Conservation (phyloP, 108 stramenopile species). For the Stephanodiscus minutulus region DNA sequence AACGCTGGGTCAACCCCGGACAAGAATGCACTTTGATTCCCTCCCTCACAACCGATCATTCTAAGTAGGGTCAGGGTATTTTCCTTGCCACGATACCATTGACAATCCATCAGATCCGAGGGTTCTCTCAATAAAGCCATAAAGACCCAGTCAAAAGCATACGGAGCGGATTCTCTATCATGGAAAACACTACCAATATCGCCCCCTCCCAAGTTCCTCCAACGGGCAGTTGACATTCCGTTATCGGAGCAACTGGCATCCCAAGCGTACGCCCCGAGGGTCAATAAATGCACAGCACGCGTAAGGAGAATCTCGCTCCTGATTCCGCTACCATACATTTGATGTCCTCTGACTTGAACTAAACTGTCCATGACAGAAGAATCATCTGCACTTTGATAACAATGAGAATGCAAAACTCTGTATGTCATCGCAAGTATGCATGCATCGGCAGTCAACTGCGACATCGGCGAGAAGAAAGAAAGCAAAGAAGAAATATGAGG, state of each 20-base stretch:
- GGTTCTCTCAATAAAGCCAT: constrained; percentile 62
- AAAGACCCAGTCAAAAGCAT: constrained; percentile 69
- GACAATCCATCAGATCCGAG: constrained; percentile 46
- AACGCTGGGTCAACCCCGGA: constrained; percentile 66
- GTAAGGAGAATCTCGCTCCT: constrained; percentile 81
- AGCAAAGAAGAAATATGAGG: not conserved
- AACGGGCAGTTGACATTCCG: constrained; percentile 45
- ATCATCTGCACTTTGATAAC: constrained; percentile 36
- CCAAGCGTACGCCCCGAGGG: constrained; percentile 83
- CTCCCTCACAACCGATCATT: constrained; percentile 60
- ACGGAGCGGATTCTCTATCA: constrained; percentile 40
- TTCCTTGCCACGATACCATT: constrained; percentile 75
- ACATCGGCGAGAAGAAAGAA: not conserved
- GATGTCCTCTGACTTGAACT: constrained; percentile 45
- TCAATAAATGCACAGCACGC: constrained; percentile 77
- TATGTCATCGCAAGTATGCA: constrained; percentile 64
- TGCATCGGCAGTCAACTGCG: constrained; percentile 55
- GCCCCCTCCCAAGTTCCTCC: constrained; percentile 60
- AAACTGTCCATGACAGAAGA: constrained; percentile 26
- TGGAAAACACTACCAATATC: constrained; percentile 73
- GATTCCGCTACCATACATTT: constrained; percentile 64
- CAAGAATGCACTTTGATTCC: constrained; percentile 53
- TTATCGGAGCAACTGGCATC: constrained; percentile 32
- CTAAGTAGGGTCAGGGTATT: constrained; percentile 58
- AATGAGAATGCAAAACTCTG: constrained; percentile 77